phyloP scores from a whole-genome alignment of 805 yeast species.

The Kazachstania bromeliacearum region DNA sequence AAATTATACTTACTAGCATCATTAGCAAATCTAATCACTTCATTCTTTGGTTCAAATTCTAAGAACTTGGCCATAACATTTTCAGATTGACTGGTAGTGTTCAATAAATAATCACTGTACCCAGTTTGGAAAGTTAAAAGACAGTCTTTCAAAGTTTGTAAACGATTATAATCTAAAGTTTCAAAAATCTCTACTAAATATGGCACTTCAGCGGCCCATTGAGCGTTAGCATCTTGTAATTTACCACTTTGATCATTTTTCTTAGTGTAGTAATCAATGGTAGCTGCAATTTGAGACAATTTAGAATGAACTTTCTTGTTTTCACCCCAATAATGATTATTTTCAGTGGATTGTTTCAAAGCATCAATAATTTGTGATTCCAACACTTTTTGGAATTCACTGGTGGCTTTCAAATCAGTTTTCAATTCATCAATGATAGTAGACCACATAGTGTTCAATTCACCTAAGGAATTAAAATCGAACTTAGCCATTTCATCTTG shows the following conservation, averaged over 20 bases:
- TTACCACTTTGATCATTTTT: slow-evolving; percentile 34
- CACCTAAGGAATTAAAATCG: slow-evolving; percentile 41
- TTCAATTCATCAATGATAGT: slow-evolving; percentile 34
- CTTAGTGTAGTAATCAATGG: slow-evolving; percentile 33
- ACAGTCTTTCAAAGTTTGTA: slow-evolving; percentile 52
- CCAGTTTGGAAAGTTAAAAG: slow-evolving; percentile 58
- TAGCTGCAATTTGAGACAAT: slow-evolving; percentile 36
- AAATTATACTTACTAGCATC: slow-evolving; percentile 28
- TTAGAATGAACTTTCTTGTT: slow-evolving; percentile 39
- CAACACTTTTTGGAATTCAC: slow-evolving; percentile 37
- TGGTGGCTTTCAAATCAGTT: slow-evolving; percentile 42
- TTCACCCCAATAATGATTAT: slow-evolving; percentile 47
- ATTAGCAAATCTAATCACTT: slow-evolving; percentile 46
- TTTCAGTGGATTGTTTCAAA: slow-evolving; percentile 42
- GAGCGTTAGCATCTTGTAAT: slow-evolving; percentile 37
- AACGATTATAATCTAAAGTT: slow-evolving; percentile 54
- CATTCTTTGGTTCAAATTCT: slow-evolving; percentile 51
- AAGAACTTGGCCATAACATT: slow-evolving; percentile 55
- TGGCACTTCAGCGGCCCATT: slow-evolving; percentile 76
- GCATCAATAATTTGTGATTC: slow-evolving; percentile 49
- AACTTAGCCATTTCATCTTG: slow-evolving; percentile 40
- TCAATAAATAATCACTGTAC: slow-evolving; percentile 42
- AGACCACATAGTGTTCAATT: slow-evolving; percentile 37
- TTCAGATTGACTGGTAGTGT: slow-evolving; percentile 45
- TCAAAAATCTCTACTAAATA: slow-evolving; percentile 67